Conservation (phyloP, 169 alveolate genomes). For the Plasmodium gonderi region DNA sequence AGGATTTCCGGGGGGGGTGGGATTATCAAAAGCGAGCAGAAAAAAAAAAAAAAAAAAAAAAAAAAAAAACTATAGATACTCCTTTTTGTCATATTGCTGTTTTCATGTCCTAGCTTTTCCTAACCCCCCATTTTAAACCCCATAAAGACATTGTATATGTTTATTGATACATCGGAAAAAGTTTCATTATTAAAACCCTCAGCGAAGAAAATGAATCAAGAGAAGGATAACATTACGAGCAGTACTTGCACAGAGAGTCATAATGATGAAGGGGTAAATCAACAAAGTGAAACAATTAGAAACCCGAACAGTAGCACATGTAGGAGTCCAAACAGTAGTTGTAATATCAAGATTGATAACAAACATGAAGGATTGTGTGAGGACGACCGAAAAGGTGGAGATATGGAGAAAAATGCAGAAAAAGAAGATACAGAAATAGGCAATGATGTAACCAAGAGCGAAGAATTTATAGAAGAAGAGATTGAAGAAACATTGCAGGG, state of each 20-base stretch:
- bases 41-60: background rate
- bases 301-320: background rate
- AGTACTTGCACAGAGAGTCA: background rate
- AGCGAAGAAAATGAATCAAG: background rate
- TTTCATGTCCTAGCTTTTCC: too few species aligned
- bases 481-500: too few species aligned
- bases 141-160: too few species aligned
- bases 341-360: background rate
- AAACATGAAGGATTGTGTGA: background rate
- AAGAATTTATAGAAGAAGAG: too few species aligned
- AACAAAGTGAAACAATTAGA: background rate
- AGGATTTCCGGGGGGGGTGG: background rate
- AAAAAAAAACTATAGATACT: too few species aligned
- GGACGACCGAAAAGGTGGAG: background rate
- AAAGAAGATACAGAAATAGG: too few species aligned
- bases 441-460: too few species aligned
- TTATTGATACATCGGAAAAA: background rate
- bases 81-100: too few species aligned
- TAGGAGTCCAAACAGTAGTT: background rate
- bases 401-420: background rate
- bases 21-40: background rate
- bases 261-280: background rate
- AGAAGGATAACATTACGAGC: background rate
- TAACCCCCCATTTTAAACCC: too few species aligned
- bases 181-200: background rate